Evolutionary conservation across 169 alveolate genomes (phyloP), one percentile per base, ranked within the genome.

Genomic region (Plasmodium ovale): DNA sequence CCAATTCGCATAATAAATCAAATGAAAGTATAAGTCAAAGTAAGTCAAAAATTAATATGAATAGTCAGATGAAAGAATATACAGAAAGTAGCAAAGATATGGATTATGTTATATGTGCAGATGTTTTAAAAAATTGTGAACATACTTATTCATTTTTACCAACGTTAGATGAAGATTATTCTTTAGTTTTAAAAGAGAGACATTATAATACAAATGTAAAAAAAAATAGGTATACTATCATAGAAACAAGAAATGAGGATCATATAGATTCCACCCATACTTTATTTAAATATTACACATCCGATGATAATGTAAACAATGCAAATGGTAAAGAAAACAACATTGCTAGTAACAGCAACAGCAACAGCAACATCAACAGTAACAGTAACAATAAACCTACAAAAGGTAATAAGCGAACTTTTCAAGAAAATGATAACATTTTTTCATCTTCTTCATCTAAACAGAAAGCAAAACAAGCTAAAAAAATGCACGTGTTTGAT

Each of bases 241-340:
- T 79, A 53, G 89, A 79, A 79, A 79, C 89, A 31, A 47, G 89
- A 69, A 79, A 79, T 79, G 89, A 79, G 65, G 89, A 79, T 33
- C 27, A 79, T 79, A 62, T 79, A 31, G 89, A 79, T 62, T 62
- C 89, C 21, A 25, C 89, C n/a, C 89, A 79, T 4, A 79, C 89
- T 5, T 53, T 79, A 39, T 79, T 79, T 64, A 79, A 79, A 64
- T 79, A 79, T 68, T 79, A 79, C 58, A 79, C 77, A 12, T 31
- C 79, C 49, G 72, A 29, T 47, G 89, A 79, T 19, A 23, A 64
- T 14, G 2, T n/a, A 21, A 25, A 49, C 0, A 79, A 79, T 19
- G 44, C 23, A 9, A 49, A 37, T 58, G 42, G 42, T 14, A 54
- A 68, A n/a, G 47, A 33, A 6, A 79, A 58, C 31, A 51, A 51